These are phyloP conservation scores for Phylloporus arenicola DNA, from an alignment of 768 basidiomycete genomes.

Conservation along the genomic window DNA sequence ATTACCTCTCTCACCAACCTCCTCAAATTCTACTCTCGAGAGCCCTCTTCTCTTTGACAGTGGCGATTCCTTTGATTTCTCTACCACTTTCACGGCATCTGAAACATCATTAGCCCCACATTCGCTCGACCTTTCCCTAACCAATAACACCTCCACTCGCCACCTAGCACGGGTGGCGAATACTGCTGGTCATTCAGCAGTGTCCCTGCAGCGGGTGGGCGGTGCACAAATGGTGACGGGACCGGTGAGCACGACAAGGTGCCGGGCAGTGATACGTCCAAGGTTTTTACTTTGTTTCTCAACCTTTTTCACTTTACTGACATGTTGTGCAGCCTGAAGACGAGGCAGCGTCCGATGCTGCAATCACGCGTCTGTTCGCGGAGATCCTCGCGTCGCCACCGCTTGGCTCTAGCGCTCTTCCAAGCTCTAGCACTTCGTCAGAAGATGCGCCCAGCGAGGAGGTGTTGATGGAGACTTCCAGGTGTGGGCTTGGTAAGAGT, in stretches of 20 bases:
- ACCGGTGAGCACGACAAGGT: slow-evolving; percentile 15
- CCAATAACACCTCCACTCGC: slow-evolving; percentile 68
- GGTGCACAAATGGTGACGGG: slow-evolving; percentile 29
- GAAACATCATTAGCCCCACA: slow-evolving; percentile 25
- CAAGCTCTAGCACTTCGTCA: slow-evolving; percentile 29
- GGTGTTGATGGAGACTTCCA: slow-evolving; percentile 17
- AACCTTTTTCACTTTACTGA: slow-evolving; percentile 18
- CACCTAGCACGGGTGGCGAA: slow-evolving; percentile 98
- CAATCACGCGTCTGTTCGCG: slow-evolving; percentile 30
- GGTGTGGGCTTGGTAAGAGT: slow-evolving; percentile 16
- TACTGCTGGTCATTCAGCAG: slow-evolving; percentile 49
- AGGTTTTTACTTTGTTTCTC: slow-evolving; percentile 28
- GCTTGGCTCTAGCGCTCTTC: slow-evolving; percentile 28
- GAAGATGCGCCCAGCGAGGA: slow-evolving; percentile 26
- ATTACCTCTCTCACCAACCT: slow-evolving; percentile 38
- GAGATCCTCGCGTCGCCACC: slow-evolving; percentile 34
- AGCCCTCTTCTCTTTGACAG: slow-evolving; percentile 25
- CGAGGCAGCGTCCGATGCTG: slow-evolving; percentile 44
- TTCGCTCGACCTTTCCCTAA: slow-evolving; percentile 32
- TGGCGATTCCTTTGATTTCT: slow-evolving; percentile 28
- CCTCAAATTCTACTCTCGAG: slow-evolving; percentile 38
- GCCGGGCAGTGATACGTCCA: slow-evolving; percentile 25
- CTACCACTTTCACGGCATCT: slow-evolving; percentile 32
- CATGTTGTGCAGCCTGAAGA: slow-evolving; percentile 37
- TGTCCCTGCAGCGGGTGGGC: slow-evolving; percentile 95